A percentile compares a stretch with the other conserved stretches of the same genome.
Conservation (phyloP, 305 asterid genomes). For the Fraxinus nigra region DNA sequence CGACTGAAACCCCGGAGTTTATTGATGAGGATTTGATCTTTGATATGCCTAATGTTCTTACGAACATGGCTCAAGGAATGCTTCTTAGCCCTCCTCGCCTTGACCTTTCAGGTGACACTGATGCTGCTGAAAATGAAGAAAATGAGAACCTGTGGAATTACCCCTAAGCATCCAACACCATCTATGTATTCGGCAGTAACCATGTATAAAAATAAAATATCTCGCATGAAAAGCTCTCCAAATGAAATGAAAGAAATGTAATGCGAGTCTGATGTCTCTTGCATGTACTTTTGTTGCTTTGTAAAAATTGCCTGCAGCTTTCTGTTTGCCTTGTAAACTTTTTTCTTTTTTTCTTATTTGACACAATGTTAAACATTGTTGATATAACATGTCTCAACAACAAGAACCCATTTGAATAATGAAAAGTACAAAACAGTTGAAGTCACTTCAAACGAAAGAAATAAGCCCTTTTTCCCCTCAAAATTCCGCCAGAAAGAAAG, state of each 20-base stretch:
- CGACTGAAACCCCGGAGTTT: slow-evolving; percentile 14
- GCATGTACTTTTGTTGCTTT: not conserved
- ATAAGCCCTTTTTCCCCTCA: not conserved
- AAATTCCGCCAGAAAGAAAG: not conserved
- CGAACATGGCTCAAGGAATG: slow-evolving; percentile 48
- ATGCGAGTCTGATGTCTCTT: not conserved
- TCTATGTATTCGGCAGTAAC: not conserved
- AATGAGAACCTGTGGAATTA: slow-evolving; percentile 39
- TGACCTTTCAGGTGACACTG: slow-evolving; percentile 16
- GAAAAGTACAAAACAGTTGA: not conserved
- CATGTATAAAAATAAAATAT: not conserved
- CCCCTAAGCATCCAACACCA: slow-evolving; percentile 9
- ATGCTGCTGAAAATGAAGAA: not conserved
- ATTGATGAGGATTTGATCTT: slow-evolving; percentile 52
- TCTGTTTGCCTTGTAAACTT: not conserved
- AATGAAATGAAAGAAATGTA: not conserved
- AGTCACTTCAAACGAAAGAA: not conserved
- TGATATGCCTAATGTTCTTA: slow-evolving; percentile 50
- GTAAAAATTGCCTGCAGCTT: not conserved
- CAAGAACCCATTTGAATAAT: not conserved
- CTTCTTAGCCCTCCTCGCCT: slow-evolving; percentile 47
- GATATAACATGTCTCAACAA: not conserved
- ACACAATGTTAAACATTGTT: not conserved
- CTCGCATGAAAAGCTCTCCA: not conserved
- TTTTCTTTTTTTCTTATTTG: not conserved